These are phyloP conservation scores for Solanum paucissectum DNA, from an alignment of 257 asterid species.

Conservation along the genomic window DNA sequence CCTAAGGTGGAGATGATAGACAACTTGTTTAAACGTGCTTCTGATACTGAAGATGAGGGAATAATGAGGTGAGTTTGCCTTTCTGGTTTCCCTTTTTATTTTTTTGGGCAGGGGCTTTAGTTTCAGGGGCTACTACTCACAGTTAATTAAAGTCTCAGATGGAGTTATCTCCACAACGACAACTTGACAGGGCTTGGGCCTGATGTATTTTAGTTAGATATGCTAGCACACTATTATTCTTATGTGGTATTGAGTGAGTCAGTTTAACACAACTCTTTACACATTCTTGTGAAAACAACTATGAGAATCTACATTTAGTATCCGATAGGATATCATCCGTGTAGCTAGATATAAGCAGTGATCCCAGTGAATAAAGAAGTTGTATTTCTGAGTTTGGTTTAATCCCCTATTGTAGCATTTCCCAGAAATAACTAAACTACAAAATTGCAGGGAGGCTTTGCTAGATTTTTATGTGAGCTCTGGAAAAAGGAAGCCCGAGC, in stretches of 20 bases:
- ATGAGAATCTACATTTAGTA: background rate
- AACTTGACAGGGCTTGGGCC: background rate
- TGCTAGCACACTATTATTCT: background rate
- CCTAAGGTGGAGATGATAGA: constrained; percentile 87
- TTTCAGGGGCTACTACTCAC: too few relatives aligned
- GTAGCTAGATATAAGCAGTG: background rate
- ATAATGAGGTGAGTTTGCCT: constrained; percentile 46
- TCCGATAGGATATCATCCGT: too few relatives aligned
- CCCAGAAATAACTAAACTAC: background rate
- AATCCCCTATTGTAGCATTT: background rate
- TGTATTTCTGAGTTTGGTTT: background rate
- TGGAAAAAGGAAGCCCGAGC: constrained; percentile 75
- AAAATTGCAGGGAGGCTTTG: constrained; percentile 54
- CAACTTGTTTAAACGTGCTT: constrained; percentile 50
- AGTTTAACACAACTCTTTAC: background rate
- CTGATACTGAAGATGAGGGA: constrained; percentile 78
- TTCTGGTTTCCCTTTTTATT: background rate
- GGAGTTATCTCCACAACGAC: background rate
- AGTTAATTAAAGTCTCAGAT: background rate
- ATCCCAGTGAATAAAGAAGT: background rate
- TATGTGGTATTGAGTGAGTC: background rate
- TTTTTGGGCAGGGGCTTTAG: background rate
- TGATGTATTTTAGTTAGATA: background rate
- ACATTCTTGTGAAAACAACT: background rate
- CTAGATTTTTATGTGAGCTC: constrained; percentile 67